These are phyloP conservation scores for Anisogramma anomala DNA, from an alignment of 2,329 filamentous ascomycete species.

Conservation along the genomic window DNA sequence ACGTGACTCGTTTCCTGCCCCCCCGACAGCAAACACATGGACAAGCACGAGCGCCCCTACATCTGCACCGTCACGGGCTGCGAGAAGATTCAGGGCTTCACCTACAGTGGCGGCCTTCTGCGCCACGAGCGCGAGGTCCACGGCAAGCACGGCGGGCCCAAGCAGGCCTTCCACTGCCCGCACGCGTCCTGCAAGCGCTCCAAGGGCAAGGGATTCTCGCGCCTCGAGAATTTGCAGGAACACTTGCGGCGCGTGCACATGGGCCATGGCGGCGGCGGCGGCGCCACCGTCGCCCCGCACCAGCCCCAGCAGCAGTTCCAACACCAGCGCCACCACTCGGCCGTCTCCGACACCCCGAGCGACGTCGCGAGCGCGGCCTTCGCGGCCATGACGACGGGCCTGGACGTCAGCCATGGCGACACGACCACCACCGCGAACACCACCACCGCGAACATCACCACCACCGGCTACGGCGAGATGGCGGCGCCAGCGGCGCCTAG, in stretches of 20 bases:
- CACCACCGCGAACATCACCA: too few species aligned
- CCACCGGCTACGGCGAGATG: too few species aligned
- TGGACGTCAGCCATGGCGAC: too few species aligned
- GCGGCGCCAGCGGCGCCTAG: too few species aligned
- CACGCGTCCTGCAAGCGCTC: constrained; percentile 81
- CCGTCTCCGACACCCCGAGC: constrained; percentile 33
- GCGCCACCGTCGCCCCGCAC: constrained; percentile 21
- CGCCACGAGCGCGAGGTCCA: constrained; percentile 92
- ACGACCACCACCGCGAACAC: too few species aligned
- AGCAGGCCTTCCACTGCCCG: constrained; percentile 78
- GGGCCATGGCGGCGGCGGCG: constrained; percentile 21
- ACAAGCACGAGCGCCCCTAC: constrained; percentile 91
- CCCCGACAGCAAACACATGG: constrained; percentile 80
- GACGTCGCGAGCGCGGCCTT: constrained; percentile 25
- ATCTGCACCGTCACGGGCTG: constrained; percentile 73
- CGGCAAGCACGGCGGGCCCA: constrained; percentile 76
- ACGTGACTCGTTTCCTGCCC: constrained; percentile 16
- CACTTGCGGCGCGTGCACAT: constrained; percentile 85
- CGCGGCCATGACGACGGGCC: constrained; percentile 13
- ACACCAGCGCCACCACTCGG: constrained; percentile 21
- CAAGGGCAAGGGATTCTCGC: constrained; percentile 77
- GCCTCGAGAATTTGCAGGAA: constrained; percentile 88
- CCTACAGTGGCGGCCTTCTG: constrained; percentile 81
- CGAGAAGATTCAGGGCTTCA: constrained; percentile 87
- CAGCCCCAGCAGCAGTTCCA: constrained; percentile 20